These are phyloP conservation scores for Phytophthora macrochlamydospora DNA, from an alignment of 352 stramenopile genomes.

Conservation along the genomic window DNA sequence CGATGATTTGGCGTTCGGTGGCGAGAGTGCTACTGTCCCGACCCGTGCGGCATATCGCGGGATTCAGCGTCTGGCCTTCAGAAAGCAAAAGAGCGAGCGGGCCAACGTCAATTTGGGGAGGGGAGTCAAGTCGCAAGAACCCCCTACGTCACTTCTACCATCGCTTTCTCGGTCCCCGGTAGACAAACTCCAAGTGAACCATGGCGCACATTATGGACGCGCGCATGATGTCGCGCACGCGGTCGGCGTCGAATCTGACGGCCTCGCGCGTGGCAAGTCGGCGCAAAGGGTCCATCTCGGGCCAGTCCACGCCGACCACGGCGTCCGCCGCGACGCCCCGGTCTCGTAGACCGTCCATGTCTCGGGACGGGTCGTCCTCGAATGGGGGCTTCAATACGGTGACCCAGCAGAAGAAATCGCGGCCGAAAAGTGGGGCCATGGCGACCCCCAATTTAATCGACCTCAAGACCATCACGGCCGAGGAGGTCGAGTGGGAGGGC, in stretches of 20 bases:
- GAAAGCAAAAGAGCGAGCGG: constrained; percentile 44
- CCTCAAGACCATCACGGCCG: constrained; percentile 85
- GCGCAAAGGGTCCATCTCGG: constrained; percentile 57
- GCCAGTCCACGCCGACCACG: constrained; percentile 21
- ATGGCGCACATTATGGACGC: constrained; percentile 76
- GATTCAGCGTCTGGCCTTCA: constrained; percentile 16
- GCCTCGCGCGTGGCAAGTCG: constrained; percentile 27
- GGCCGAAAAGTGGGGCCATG: constrained; percentile 28
- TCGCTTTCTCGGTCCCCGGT: constrained; percentile 12
- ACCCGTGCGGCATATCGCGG: not conserved
- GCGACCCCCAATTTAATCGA: constrained; percentile 84
- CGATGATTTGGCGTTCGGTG: not conserved
- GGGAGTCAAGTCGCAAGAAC: not conserved
- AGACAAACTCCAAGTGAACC: constrained; percentile 5
- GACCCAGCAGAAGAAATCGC: constrained; percentile 6
- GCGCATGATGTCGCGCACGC: constrained; percentile 59
- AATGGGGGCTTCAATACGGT: constrained; percentile 13
- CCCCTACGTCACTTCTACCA: constrained; percentile 30
- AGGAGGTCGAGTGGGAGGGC: constrained; percentile 88
- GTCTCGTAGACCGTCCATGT: constrained; percentile 44
- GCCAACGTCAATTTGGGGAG: constrained; percentile 1
- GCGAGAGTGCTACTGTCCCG: not conserved
- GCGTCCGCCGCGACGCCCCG: constrained; percentile 29
- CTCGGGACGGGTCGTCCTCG: constrained; percentile 24
- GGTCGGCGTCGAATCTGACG: constrained; percentile 35